Conservation (phyloP, 2,329 filamentous ascomycete genomes). For the Akanthomyces muscarius region DNA sequence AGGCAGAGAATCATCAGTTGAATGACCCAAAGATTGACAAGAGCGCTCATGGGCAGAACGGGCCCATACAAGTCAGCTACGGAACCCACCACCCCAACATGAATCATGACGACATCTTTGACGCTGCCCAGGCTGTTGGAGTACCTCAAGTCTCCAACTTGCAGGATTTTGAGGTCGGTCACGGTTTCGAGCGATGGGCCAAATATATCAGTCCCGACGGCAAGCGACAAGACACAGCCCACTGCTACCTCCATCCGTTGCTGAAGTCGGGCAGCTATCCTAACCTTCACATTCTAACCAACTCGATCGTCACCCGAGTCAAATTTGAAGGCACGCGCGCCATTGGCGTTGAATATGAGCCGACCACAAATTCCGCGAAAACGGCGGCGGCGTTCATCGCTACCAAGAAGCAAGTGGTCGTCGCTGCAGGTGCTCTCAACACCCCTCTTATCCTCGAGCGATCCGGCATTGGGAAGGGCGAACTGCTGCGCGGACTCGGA, state of each 20-base stretch:
- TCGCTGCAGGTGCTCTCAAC: slow-evolving; percentile 44
- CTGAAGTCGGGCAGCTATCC: slow-evolving; percentile 43
- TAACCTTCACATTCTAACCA: slow-evolving; percentile 51
- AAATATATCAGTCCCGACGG: slow-evolving; percentile 47
- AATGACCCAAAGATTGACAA: slow-evolving; percentile 30
- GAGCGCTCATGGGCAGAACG: slow-evolving; percentile 41
- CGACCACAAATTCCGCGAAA: neutral
- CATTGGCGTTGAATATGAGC: slow-evolving; percentile 49
- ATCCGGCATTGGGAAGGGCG: slow-evolving; percentile 51
- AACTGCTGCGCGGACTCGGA: slow-evolving; percentile 39
- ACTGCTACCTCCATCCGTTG: slow-evolving; percentile 49
- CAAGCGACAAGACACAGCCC: slow-evolving; percentile 50
- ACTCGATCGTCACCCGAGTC: slow-evolving; percentile 50
- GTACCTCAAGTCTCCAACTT: slow-evolving; percentile 46
- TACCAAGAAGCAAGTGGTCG: slow-evolving; percentile 51
- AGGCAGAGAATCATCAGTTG: slow-evolving; percentile 47
- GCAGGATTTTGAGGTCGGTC: slow-evolving; percentile 39
- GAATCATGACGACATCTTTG: slow-evolving; percentile 45
- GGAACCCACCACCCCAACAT: slow-evolving; percentile 38
- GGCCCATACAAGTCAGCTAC: slow-evolving; percentile 48
- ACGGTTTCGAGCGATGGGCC: slow-evolving; percentile 35
- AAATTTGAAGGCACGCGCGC: slow-evolving; percentile 47
- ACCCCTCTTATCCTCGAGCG: slow-evolving; percentile 53
- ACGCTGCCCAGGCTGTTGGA: slow-evolving; percentile 43
- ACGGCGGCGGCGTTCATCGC: slow-evolving; percentile 30